Evolutionary conservation across 106 monocot genomes (phyloP), one percentile per base, ranked within the genome.

Genomic region (Allium fistulosum): DNA sequence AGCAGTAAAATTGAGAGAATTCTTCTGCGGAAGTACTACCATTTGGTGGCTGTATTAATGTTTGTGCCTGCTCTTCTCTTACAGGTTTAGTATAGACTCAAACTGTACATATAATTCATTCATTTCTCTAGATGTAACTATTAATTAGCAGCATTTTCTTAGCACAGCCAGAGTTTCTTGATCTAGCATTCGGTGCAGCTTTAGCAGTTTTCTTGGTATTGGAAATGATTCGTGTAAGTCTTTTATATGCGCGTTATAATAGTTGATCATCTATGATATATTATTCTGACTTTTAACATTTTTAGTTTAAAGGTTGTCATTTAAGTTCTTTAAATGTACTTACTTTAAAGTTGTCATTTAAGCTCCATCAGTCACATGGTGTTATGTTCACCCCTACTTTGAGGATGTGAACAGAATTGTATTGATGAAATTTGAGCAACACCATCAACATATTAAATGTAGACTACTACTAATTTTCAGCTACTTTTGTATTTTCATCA

Each of bases 151-250:
- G 70, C 66, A 6, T 68, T 7, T 67, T 16, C 15, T 27, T 59
- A 61, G 9, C 85, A 78, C 93, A 99, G 99, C 83, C 99, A 46
- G 18, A 58, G 69, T 99, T 99, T 73, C 67, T 99, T 74, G 93
- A 99, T 67, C 87, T 99, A 49, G 89, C 99, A 83, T 99, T 99
- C 83, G 99, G 99, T 83, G 81, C 82, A 70, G 99, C 99, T 63
- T 75, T 99, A 57, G 82, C 80, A 59, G 83, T 77, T 69, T 99
- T 99, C 82, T 76, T 99, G 73, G 58, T 82, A 49, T 76, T 99
- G 62, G 93, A 99, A 81, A 93, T 93, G 75, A 90, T 93, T 63
- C 82, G 93, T 62, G 99, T 99, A 87, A 87, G 86, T 68, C 48
- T 26, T 16, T n/a, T 78, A 11, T 26, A 37, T 27, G 37, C 37